Percentiles rank a stretch among this genome's conserved stretches.
Evolutionary conservation across 805 yeast genomes (phyloP).

Genomic region (Monosporozyma servazzii): DNA sequence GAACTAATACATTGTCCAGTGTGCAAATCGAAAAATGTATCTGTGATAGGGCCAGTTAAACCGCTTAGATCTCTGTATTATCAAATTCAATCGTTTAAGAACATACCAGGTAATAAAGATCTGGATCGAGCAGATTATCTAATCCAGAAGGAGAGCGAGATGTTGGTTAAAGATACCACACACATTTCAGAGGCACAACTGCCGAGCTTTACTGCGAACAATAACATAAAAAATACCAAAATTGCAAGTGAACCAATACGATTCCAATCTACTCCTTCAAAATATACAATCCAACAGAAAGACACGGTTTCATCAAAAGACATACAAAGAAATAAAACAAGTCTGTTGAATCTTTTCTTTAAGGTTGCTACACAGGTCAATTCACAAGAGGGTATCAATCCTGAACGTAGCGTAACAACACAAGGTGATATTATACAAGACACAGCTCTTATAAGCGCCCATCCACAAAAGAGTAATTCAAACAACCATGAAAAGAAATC

Average conservation of each 20-base stretch:
- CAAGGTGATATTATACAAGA: neutral
- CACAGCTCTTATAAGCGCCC: neutral
- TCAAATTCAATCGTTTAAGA: neutral
- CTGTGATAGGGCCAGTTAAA: conserved; percentile 27
- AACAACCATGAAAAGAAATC: conserved; percentile 1
- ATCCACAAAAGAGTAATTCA: neutral
- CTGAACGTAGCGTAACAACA: neutral
- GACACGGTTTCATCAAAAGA: neutral
- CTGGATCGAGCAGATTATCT: neutral
- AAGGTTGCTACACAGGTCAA: conserved; percentile 3
- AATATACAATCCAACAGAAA: neutral
- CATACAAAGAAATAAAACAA: conserved; percentile 1
- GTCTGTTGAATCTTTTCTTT: conserved; percentile 2
- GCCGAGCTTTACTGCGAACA: neutral
- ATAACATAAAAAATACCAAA: neutral
- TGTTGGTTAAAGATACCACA: neutral
- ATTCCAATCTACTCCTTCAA: neutral
- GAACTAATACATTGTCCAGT: conserved; percentile 29
- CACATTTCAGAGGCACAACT: neutral
- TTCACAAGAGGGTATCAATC: neutral
- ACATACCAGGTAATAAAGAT: neutral
- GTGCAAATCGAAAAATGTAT: conserved; percentile 22
- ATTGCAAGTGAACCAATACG: neutral
- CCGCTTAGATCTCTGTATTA: conserved; percentile 28
- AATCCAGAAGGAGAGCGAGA: neutral